These are phyloP conservation scores for Lenwebbia sp. DNA, from an alignment of 345 rosid genomes.

Conservation along the genomic window DNA sequence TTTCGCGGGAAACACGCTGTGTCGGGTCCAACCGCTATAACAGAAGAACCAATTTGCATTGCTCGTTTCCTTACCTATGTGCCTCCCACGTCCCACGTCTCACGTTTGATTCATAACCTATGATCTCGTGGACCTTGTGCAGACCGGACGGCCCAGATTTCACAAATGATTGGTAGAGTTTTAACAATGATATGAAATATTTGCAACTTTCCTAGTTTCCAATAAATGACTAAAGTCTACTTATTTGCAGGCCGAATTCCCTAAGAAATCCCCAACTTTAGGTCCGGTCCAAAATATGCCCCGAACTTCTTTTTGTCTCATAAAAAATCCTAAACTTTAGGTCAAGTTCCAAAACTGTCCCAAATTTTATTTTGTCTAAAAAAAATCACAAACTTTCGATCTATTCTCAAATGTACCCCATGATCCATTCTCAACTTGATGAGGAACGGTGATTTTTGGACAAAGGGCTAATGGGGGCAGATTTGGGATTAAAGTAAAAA, in stretches of 20 bases:
- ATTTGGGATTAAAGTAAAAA: too few species aligned
- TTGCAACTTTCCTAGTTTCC: background rate
- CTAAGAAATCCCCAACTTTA: too few species aligned
- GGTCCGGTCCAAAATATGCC: too few species aligned
- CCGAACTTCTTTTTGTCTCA: too few species aligned
- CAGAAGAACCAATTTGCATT: background rate
- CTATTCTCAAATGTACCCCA: too few species aligned
- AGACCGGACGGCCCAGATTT: background rate
- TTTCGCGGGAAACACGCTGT: background rate
- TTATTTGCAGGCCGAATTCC: background rate
- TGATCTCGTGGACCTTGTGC: background rate
- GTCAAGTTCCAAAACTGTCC: too few species aligned
- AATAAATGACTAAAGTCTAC: background rate
- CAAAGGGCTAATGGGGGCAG: too few species aligned
- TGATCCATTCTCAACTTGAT: too few species aligned
- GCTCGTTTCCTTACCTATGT: background rate
- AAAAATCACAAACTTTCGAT: too few species aligned
- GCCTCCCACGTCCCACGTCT: background rate
- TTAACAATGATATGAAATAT: background rate
- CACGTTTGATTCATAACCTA: background rate
- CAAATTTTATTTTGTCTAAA: too few species aligned
- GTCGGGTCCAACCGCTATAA: background rate
- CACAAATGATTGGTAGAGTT: background rate
- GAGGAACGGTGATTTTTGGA: too few species aligned
- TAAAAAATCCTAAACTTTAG: too few species aligned